Conservation (phyloP, 176 grass and related monocot genomes). For the Chloris gayana region DNA sequence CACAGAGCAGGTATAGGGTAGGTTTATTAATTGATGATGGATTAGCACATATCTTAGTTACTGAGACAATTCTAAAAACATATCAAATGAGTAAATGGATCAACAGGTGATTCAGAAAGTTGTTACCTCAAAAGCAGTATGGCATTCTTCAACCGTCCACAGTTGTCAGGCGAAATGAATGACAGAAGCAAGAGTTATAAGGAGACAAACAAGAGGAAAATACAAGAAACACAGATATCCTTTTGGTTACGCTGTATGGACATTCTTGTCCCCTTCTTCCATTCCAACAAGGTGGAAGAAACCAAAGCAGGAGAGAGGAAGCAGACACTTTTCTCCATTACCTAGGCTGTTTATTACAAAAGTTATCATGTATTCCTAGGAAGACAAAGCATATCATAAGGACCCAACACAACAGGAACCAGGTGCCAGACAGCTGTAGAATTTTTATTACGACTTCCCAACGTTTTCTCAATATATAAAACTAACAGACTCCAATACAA, state of each 20-base stretch:
- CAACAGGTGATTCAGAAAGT: slow-evolving; percentile 30
- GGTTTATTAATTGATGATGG: slow-evolving; percentile 12
- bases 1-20: background rate
- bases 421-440: background rate
- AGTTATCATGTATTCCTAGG: slow-evolving; percentile 44
- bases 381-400: slow-evolving; percentile 37
- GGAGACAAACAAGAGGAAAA: slow-evolving; percentile 41
- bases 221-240: slow-evolving; percentile 25
- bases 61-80: background rate
- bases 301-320: slow-evolving; percentile 51
- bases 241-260: slow-evolving; percentile 23
- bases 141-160: slow-evolving; percentile 35
- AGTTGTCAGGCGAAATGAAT: slow-evolving; percentile 33
- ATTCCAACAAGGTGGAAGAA: slow-evolving; percentile 51
- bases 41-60: slow-evolving; percentile 14
- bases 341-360: slow-evolving; percentile 44
- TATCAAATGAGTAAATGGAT: slow-evolving; percentile 22
- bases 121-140: slow-evolving; percentile 48
- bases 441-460: background rate
- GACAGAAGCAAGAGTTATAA: slow-evolving; percentile 50
- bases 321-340: slow-evolving; percentile 28
- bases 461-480: slow-evolving; percentile 15
- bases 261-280: slow-evolving; percentile 49
- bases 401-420: slow-evolving; percentile 23
- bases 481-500: background rate